Percentiles rank a stretch among this genome's conserved stretches.
These are phyloP conservation scores for Tricharina praecox DNA, from an alignment of 495 filamentous ascomycete species.

Conservation along the genomic window DNA sequence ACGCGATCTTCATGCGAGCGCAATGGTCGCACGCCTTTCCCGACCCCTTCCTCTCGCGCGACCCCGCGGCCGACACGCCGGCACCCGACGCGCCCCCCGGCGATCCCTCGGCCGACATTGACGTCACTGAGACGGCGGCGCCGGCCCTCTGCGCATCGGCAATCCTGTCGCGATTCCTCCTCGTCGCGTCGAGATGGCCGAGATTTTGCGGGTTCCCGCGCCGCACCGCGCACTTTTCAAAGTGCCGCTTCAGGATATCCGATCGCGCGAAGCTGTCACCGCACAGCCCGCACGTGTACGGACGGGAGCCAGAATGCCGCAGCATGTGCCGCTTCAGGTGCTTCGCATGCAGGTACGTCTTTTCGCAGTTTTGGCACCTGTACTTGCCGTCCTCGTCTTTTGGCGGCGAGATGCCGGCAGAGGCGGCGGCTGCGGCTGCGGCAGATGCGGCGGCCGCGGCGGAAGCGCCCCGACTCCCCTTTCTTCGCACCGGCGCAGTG, in stretches of 20 bases:
- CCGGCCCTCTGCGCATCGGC: too few species aligned
- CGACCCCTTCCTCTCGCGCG: constrained; percentile 16
- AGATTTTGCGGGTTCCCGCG: constrained; percentile 86
- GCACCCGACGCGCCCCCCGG: not conserved
- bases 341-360: constrained; percentile 94
- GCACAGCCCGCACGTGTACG: constrained; percentile 92
- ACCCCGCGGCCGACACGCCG: constrained; percentile 1
- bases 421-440: constrained; percentile 34
- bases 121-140: too few species aligned
- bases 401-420: constrained; percentile 64
- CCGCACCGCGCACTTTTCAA: constrained; percentile 91
- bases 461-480: not conserved
- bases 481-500: not conserved
- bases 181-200: constrained; percentile 77
- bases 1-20: constrained; percentile 16
- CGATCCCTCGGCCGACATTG: not conserved
- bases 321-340: constrained; percentile 91
- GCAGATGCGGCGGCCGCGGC: not conserved
- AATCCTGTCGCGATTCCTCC: too few species aligned
- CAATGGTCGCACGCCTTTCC: constrained; percentile 21
- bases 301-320: constrained; percentile 86
- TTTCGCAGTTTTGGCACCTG: constrained; percentile 90
- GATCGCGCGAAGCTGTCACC: constrained; percentile 96
- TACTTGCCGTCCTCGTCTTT: constrained; percentile 96
- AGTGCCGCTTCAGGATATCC: constrained; percentile 96